Conservation (phyloP, 768 basidiomycete species). For the Cystobasidium tubakii region DNA sequence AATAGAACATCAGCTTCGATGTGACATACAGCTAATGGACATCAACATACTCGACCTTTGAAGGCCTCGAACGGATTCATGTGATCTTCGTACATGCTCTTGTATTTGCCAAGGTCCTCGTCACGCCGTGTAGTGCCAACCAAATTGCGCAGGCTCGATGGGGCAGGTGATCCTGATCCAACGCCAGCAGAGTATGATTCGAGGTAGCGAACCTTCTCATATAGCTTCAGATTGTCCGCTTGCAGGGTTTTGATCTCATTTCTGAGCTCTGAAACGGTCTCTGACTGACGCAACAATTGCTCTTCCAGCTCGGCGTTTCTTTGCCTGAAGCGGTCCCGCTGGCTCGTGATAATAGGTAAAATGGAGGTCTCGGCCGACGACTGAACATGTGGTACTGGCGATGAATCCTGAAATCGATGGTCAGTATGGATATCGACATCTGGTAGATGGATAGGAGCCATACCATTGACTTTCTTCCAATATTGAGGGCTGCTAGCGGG, state of each 20-base stretch:
- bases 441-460: not conserved
- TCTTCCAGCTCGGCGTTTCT: conserved; percentile 96
- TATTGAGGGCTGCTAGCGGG: conserved; percentile 65
- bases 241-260: conserved; percentile 85
- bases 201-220: conserved; percentile 98
- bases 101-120: conserved; percentile 77
- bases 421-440: not conserved
- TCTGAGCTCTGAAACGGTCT: conserved; percentile 86
- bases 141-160: conserved; percentile 20
- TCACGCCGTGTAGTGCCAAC: conserved; percentile 38
- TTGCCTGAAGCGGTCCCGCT: conserved; percentile 94
- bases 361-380: conserved; percentile 83
- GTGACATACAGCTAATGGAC: not conserved
- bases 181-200: conserved; percentile 84
- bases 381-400: conserved; percentile 61
- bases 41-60: conserved; percentile 70
- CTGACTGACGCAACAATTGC: conserved; percentile 93
- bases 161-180: conserved; percentile 55
- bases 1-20: not conserved
- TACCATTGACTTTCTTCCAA: conserved; percentile 56
- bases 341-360: conserved; percentile 94
- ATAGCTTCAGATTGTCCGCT: conserved; percentile 90
- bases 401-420: conserved; percentile 40
- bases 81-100: conserved; percentile 84
- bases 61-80: conserved; percentile 99